A percentile compares a stretch with the other conserved stretches of the same genome.
These are phyloP conservation scores for Ogataea glucozyma DNA, from an alignment of 805 yeast species.

Conservation along the genomic window DNA sequence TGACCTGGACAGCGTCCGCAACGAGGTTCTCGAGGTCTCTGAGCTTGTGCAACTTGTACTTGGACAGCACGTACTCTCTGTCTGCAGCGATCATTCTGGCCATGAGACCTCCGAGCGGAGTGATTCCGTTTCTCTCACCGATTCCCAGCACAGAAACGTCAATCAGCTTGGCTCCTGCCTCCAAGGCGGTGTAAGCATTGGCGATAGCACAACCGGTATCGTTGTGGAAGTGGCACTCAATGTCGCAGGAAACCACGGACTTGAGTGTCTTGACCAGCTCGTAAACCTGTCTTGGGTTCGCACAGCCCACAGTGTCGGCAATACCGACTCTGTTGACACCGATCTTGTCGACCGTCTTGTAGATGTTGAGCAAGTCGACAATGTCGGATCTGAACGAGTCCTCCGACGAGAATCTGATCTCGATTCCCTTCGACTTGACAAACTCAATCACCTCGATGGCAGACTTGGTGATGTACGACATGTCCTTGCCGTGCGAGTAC, in stretches of 20 bases:
- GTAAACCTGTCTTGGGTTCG: slow-evolving; percentile 98
- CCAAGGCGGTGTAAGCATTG: slow-evolving; percentile 96
- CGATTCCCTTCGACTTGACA: slow-evolving; percentile 95
- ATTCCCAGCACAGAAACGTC: slow-evolving; percentile 96
- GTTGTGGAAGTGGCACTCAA: slow-evolving; percentile 98
- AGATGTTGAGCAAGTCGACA: slow-evolving; percentile 91
- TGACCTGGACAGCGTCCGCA: slow-evolving; percentile 96
- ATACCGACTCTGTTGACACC: slow-evolving; percentile 99
- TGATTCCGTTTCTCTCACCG: slow-evolving; percentile 98
- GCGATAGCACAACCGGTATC: slow-evolving; percentile 99
- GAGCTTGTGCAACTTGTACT: slow-evolving; percentile 92
- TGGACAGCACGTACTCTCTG: slow-evolving; percentile 90
- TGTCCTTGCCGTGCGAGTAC: slow-evolving; percentile 96
- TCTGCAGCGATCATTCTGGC: slow-evolving; percentile 99
- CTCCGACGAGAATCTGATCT: slow-evolving; percentile 94
- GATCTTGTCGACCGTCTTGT: slow-evolving; percentile 93
- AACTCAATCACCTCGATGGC: slow-evolving; percentile 97
- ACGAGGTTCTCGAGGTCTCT: slow-evolving; percentile 95
- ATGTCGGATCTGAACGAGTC: slow-evolving; percentile 97
- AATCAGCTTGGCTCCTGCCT: slow-evolving; percentile 93
- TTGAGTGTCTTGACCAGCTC: slow-evolving; percentile 92
- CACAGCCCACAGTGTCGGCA: slow-evolving; percentile 99
- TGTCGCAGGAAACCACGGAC: slow-evolving; percentile 93
- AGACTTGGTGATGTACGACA: slow-evolving; percentile 93
- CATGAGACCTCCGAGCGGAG: slow-evolving; percentile 97